Conservation (phyloP, 495 filamentous ascomycete species). For the Podospora bellae-mahoneyi region DNA sequence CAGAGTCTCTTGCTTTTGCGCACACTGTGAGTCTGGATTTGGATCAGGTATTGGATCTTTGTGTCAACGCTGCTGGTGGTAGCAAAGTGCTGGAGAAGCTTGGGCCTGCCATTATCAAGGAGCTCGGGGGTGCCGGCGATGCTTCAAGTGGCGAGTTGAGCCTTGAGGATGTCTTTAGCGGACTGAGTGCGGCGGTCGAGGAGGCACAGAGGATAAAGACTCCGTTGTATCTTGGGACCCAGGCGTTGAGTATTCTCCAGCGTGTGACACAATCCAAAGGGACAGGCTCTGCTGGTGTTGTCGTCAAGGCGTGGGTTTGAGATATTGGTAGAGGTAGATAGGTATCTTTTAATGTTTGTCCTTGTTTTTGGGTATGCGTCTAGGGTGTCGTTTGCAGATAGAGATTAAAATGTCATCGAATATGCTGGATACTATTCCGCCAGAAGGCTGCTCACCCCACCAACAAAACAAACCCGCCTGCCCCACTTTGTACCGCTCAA, state of each 20-base stretch:
- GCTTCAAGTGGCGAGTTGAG: conserved; percentile 14
- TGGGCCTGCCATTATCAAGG: conserved; percentile 54
- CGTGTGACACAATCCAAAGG: conserved; percentile 27
- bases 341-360: neutral
- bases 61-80: conserved; percentile 65
- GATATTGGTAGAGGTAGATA: neutral
- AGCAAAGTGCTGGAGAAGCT: conserved; percentile 58
- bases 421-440: too few species aligned
- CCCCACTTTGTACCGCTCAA: neutral
- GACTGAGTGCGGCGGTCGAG: conserved; percentile 50
- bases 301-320: conserved; percentile 41
- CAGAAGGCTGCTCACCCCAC: too few species aligned
- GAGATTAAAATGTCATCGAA: neutral
- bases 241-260: conserved; percentile 38
- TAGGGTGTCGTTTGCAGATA: neutral
- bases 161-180: conserved; percentile 44
- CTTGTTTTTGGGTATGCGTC: neutral
- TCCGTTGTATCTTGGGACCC: conserved; percentile 40
- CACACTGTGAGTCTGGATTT: conserved; percentile 59
- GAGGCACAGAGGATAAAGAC: conserved; percentile 46
- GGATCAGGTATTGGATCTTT: conserved; percentile 62
- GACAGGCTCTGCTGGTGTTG: conserved; percentile 23
- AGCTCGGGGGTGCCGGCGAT: conserved; percentile 30
- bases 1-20: conserved; percentile 66
- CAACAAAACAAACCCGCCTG: neutral